Conservation (phyloP, 2,329 filamentous ascomycete genomes). For the Ophiostoma ulmi region DNA sequence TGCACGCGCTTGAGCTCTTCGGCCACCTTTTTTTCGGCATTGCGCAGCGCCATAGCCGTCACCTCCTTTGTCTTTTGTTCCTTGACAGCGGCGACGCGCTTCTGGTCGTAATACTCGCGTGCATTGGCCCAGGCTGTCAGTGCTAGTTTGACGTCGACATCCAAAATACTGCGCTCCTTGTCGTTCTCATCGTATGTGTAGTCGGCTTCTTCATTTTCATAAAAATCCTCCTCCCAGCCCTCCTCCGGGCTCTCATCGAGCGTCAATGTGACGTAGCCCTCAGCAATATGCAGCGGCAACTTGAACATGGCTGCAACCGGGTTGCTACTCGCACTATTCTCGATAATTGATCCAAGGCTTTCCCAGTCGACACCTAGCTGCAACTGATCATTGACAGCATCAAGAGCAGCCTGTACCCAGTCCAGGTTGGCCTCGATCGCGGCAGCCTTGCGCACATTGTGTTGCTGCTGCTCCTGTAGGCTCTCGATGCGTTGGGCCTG, state of each 20-base stretch:
- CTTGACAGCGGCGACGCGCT: constrained; percentile 76
- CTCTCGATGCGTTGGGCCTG: constrained; percentile 81
- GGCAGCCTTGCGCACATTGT: constrained; percentile 82
- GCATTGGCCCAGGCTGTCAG: constrained; percentile 86
- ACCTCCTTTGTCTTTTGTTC: constrained; percentile 80
- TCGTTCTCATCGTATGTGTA: constrained; percentile 37
- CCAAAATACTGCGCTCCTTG: constrained; percentile 43
- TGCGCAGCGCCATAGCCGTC: constrained; percentile 77
- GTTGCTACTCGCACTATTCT: constrained; percentile 79
- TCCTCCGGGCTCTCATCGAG: constrained; percentile 64
- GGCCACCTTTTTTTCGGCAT: constrained; percentile 80
- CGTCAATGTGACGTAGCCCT: constrained; percentile 78
- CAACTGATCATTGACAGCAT: constrained; percentile 87
- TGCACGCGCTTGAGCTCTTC: constrained; percentile 80
- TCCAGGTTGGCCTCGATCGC: constrained; percentile 89
- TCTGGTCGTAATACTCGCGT: constrained; percentile 85
- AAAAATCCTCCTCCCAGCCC: constrained; percentile 42
- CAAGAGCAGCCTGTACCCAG: constrained; percentile 85
- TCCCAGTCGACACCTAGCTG: constrained; percentile 97
- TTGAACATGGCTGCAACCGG: constrained; percentile 82
- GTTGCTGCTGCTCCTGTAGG: constrained; percentile 70
- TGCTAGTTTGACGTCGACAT: constrained; percentile 78
- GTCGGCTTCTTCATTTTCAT: constrained; percentile 50
- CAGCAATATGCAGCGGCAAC: constrained; percentile 79
- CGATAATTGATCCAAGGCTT: constrained; percentile 80